Conservation (phyloP, 306 rosid genomes). For the Dicorynia guianensis region DNA sequence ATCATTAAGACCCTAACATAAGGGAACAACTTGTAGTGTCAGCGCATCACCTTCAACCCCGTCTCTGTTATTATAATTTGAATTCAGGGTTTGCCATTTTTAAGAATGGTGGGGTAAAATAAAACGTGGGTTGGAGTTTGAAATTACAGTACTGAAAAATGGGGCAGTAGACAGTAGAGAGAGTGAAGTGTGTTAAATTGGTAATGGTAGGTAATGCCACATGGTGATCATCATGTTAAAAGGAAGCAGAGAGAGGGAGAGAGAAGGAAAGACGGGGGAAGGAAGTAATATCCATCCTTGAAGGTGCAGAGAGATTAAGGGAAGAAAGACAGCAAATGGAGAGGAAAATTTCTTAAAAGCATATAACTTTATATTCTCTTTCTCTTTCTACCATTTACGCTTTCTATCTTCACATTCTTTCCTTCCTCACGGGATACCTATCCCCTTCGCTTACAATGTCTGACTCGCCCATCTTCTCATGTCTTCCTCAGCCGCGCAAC, state of each 20-base stretch:
- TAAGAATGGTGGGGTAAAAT: background rate
- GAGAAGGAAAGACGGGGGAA: background rate
- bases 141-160: background rate
- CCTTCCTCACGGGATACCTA: slow-evolving; percentile 15
- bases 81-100: too few relatives aligned
- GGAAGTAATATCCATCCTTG: slow-evolving; percentile 36
- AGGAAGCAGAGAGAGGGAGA: too few relatives aligned
- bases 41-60: slow-evolving; percentile 35
- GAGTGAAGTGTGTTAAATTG: too few relatives aligned
- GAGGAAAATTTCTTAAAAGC: background rate
- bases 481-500: slow-evolving; percentile 18
- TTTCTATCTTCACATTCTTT: slow-evolving; percentile 15
- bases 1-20: slow-evolving; percentile 2
- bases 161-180: background rate
- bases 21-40: slow-evolving; percentile 32
- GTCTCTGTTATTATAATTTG: background rate
- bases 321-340: background rate
- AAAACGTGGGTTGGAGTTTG: too few relatives aligned
- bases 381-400: background rate
- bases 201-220: background rate
- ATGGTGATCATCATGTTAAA: background rate
- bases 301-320: slow-evolving; percentile 16
- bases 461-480: background rate
- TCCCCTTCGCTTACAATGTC: background rate
- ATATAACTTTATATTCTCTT: background rate